Percentiles rank a stretch among this genome's conserved stretches.
Evolutionary conservation across 495 filamentous ascomycete genomes (phyloP).

Genomic region (Penicillium desertorum): DNA sequence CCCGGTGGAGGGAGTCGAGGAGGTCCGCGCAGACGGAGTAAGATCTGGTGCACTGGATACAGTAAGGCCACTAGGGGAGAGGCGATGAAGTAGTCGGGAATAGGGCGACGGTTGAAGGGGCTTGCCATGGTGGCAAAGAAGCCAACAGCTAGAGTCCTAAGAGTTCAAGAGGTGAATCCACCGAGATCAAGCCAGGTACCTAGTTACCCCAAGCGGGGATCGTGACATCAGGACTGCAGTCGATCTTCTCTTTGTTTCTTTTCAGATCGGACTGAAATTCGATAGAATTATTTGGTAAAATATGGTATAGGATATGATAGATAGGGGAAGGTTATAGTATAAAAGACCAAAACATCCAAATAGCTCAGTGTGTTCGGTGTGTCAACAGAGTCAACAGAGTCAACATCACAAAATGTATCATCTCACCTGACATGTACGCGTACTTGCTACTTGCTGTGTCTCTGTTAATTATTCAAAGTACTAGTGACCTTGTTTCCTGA

Average conservation of each 20-base stretch:
- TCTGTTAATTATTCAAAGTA: background rate
- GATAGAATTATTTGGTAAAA: background rate
- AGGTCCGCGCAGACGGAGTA: slow-evolving; percentile 63
- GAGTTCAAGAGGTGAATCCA: slow-evolving; percentile 7
- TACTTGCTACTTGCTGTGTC: background rate
- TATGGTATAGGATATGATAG: background rate
- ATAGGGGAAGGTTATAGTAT: background rate
- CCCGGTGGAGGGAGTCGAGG: slow-evolving; percentile 54
- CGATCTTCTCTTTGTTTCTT: background rate
- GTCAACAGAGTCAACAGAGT: background rate
- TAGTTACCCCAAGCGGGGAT: slow-evolving; percentile 8
- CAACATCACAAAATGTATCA: background rate
- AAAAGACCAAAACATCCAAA: background rate
- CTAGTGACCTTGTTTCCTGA: background rate
- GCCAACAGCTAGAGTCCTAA: background rate
- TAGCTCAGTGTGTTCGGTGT: no score
- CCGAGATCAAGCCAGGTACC: background rate
- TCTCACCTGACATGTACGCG: background rate
- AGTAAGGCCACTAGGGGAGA: slow-evolving; percentile 51
- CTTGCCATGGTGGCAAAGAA: slow-evolving; percentile 32
- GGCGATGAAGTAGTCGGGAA: slow-evolving; percentile 47
- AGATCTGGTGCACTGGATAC: slow-evolving; percentile 56
- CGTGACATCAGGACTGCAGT: slow-evolving; percentile 6
- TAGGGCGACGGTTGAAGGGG: slow-evolving; percentile 50
- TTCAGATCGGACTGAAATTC: background rate